A percentile compares a stretch with the other conserved stretches of the same genome.
Conservation (phyloP, 2,329 filamentous ascomycete species). For the Trichoderma oligosporum region DNA sequence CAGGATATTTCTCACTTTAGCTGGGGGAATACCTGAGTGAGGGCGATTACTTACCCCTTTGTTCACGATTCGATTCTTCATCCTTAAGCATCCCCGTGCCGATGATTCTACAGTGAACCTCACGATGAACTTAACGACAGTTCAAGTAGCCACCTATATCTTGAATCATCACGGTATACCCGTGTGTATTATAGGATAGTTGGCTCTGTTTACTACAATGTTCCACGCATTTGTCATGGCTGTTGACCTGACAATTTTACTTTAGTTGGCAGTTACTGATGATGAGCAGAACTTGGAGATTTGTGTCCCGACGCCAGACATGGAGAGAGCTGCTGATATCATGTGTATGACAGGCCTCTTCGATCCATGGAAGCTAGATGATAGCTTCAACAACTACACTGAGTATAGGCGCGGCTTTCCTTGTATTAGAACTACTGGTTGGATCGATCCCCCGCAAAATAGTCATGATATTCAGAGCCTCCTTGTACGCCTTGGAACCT, state of each 20-base stretch:
- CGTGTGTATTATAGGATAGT: slow-evolving; percentile 18
- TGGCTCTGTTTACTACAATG: slow-evolving; percentile 23
- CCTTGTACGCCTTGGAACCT: slow-evolving; percentile 21
- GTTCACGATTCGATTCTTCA: too few relatives aligned
- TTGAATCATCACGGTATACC: slow-evolving; percentile 16
- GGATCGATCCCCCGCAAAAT: slow-evolving; percentile 7
- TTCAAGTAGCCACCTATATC: slow-evolving; percentile 1
- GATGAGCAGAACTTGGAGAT: not conserved
- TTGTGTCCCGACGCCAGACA: not conserved
- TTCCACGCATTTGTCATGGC: slow-evolving; percentile 21
- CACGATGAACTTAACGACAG: too few relatives aligned
- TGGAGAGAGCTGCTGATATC: slow-evolving; percentile 15
- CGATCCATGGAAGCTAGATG: not conserved
- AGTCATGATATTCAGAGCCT: slow-evolving; percentile 23
- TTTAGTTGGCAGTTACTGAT: not conserved
- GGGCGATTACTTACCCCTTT: too few relatives aligned
- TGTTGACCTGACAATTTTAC: not conserved
- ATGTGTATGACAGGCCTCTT: slow-evolving; percentile 23
- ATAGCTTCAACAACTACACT: slow-evolving; percentile 25
- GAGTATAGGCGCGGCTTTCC: slow-evolving; percentile 27
- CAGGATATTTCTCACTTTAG: too few relatives aligned
- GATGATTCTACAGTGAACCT: not conserved
- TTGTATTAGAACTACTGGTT: slow-evolving; percentile 21
- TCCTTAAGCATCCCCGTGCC: not conserved
- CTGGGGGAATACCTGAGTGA: too few relatives aligned